Evolutionary conservation across 1,139 yeast genomes (phyloP), one percentile per base, ranked within the genome.

Genomic region (Oligophagozyma castellii): DNA sequence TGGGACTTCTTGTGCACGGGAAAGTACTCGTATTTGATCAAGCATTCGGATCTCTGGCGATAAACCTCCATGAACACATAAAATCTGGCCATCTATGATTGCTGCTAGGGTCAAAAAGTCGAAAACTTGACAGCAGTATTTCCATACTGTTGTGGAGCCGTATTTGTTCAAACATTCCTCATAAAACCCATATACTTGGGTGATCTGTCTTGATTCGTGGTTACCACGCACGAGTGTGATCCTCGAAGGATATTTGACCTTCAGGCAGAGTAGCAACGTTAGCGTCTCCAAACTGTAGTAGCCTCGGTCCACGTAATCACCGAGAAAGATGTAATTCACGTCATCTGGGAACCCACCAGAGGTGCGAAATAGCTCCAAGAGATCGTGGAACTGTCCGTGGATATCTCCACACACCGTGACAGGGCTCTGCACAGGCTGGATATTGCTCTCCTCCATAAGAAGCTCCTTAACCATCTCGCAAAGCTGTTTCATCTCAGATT

Each of bases 351-450:
- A 70, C 22, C 96, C 96, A 16, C 98, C 98, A 16, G 93, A 76
- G 26, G 86, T 80, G 42, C 93, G 70, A 54, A 89, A 89, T 26
- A 89, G 64, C 55, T 89, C 96, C 50, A 89, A 63, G 37, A 89
- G 63, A 55, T 89, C 98, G 51, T 89, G 96, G 53, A 89, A 89
- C 56, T 89, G 98, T 5, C 98, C 98, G 56, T 89, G 98, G 41
- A 89, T 93, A 57, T 89, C 98, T 41, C 98, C 98, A 63, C 96
- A 89, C 10, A 89, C 95, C 2, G 95, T 84, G n/a, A 89, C 96
- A 2, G 98, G 98, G 20, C 92, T 73, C 53, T 77, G 83, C 10
- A 89, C 96, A 0, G 98, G 96, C 51, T 89, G 96, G 41, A 89
- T 86, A 53, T 89, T 89, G 25, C 89, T 78, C 55, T 83, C 95